A percentile compares a stretch with the other conserved stretches of the same genome.
Evolutionary conservation across 2,329 filamentous ascomycete genomes (phyloP).

Genomic region (Sporothrix mexicana): DNA sequence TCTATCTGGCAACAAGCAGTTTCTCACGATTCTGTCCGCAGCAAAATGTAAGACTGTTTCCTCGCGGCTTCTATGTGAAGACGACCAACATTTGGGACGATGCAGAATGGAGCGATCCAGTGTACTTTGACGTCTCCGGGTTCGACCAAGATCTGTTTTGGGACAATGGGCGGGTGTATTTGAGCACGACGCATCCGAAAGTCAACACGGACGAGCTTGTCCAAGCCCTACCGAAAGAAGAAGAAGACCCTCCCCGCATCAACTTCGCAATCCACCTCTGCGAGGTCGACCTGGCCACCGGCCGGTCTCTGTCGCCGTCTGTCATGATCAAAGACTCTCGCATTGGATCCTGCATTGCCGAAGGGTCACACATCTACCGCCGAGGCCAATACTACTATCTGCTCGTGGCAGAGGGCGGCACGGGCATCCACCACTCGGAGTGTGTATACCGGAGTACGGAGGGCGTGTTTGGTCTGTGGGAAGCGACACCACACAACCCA

Average conservation of each 20-base stretch:
- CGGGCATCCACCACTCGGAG: conserved; percentile 45
- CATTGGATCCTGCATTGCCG: conserved; percentile 34
- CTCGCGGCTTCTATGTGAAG: neutral
- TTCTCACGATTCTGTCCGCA: neutral
- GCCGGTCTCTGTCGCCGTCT: neutral
- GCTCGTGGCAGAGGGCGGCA: conserved; percentile 53
- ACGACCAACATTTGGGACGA: conserved; percentile 15
- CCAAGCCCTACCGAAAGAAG: neutral
- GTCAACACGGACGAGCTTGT: neutral
- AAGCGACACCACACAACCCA: neutral
- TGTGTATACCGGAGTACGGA: neutral
- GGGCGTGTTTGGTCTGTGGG: neutral
- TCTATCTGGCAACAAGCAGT: conserved; percentile 53
- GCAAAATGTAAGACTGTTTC: neutral
- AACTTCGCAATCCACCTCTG: conserved; percentile 16
- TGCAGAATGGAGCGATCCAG: neutral
- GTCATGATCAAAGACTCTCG: neutral
- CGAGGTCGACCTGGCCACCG: conserved; percentile 4
- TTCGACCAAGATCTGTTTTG: conserved; percentile 12
- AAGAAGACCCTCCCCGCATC: too few species aligned
- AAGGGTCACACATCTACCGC: conserved; percentile 54
- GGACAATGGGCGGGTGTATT: conserved; percentile 2
- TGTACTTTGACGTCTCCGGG: neutral
- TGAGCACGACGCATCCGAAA: neutral
- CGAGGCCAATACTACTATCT: conserved; percentile 53